Percentiles rank a stretch among this genome's conserved stretches.
Conservation (phyloP, 1,284 basidiomycete genomes). For the Fomitopsis pinicola region DNA sequence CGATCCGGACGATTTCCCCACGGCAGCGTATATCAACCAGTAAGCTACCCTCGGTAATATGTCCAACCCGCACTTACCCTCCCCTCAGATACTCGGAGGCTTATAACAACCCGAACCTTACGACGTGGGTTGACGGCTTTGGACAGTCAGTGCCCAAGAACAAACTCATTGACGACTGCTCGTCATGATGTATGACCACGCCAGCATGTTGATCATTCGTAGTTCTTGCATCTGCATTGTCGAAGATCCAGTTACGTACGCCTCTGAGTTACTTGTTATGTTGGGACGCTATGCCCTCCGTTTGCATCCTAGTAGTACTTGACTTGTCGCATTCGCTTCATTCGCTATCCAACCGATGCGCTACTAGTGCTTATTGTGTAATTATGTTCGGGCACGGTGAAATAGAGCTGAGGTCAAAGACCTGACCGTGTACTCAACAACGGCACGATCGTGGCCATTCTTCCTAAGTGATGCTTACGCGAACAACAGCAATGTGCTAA, state of each 20-base stretch:
- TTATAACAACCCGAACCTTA: conserved; percentile 34
- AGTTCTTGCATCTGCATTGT: not conserved
- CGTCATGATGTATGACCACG: not conserved
- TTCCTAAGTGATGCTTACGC: not conserved
- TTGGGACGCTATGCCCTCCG: not conserved
- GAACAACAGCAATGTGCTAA: not conserved
- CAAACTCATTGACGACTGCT: conserved; percentile 18
- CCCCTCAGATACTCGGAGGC: conserved; percentile 26
- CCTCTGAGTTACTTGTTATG: not conserved
- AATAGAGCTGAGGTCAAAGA: not conserved
- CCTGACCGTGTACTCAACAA: not conserved
- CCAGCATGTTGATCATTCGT: not conserved
- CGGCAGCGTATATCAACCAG: conserved; percentile 69
- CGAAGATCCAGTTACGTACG: not conserved
- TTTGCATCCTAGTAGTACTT: not conserved
- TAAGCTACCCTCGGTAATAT: conserved; percentile 28
- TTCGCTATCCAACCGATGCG: not conserved
- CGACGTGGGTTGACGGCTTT: conserved; percentile 32
- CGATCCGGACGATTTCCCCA: conserved; percentile 77
- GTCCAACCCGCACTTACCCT: not conserved
- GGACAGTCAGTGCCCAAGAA: conserved; percentile 32
- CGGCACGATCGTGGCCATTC: not conserved
- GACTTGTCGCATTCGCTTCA: conserved; percentile 1
- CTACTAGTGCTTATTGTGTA: not conserved
- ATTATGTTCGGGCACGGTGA: not conserved